A percentile compares a stretch with the other conserved stretches of the same genome.
phyloP scores from a whole-genome alignment of 352 stramenopile genomes.

The Blastocystis hominis region DNA sequence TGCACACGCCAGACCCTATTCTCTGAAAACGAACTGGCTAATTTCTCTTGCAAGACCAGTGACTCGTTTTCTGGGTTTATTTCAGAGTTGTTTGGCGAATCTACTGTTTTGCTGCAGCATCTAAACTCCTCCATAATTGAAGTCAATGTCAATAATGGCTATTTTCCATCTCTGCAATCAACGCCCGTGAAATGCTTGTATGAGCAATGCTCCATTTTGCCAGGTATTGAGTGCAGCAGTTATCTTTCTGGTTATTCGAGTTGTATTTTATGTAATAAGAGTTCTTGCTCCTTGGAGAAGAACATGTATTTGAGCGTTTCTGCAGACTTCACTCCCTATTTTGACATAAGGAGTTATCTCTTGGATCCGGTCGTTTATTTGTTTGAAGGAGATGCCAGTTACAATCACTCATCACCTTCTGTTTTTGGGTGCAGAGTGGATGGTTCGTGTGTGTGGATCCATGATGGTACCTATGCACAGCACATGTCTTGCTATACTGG shows the following conservation, averaged over 20 bases:
- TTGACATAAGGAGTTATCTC: background rate
- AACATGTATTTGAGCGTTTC: background rate
- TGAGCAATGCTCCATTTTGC: background rate
- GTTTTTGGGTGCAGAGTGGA: conserved; percentile 9
- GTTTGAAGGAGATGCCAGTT: background rate
- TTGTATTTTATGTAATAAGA: background rate
- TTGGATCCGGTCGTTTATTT: background rate
- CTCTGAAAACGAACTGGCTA: background rate
- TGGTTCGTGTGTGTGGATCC: background rate
- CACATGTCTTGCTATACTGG: background rate
- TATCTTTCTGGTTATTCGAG: conserved; percentile 6
- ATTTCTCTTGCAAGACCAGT: background rate
- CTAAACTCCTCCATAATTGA: background rate
- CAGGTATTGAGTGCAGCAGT: background rate
- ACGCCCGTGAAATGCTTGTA: background rate
- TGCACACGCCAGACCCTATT: background rate
- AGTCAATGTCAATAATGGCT: background rate
- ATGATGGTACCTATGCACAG: background rate
- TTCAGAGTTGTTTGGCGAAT: background rate
- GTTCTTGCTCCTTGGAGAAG: background rate
- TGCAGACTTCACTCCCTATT: background rate
- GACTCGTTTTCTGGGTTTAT: background rate
- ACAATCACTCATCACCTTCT: background rate
- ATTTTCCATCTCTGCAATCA: background rate
- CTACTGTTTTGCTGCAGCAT: background rate